A percentile compares a stretch with the other conserved stretches of the same genome.
These are phyloP conservation scores for Ceratocystis papillata DNA, from an alignment of 2,329 filamentous ascomycete species.

Conservation along the genomic window DNA sequence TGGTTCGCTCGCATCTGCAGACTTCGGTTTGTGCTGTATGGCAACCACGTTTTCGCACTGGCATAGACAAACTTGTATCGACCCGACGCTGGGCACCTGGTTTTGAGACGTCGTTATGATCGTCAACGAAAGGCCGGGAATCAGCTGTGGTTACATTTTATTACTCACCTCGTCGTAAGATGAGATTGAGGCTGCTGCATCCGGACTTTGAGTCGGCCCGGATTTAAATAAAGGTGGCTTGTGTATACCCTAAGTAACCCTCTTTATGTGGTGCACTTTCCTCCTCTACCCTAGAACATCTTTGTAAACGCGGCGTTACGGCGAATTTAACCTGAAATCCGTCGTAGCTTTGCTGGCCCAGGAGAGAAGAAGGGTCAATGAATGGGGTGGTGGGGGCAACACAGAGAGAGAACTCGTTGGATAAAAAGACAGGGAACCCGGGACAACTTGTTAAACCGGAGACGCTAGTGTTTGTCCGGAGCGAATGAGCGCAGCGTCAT, in stretches of 20 bases:
- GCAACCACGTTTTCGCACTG: slow-evolving; percentile 47
- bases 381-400: neutral
- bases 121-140: slow-evolving; percentile 44
- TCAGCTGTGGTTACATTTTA: slow-evolving; percentile 48
- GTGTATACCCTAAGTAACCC: neutral
- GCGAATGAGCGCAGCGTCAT: too few relatives aligned
- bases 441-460: too few relatives aligned
- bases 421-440: too few relatives aligned
- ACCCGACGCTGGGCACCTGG: slow-evolving; percentile 49
- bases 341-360: neutral
- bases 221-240: neutral
- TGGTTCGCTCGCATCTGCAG: slow-evolving; percentile 35
- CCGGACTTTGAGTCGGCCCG: neutral
- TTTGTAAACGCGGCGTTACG: neutral
- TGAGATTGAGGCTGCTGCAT: neutral
- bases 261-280: neutral
- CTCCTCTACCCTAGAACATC: neutral
- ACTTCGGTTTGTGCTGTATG: slow-evolving; percentile 27
- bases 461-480: too few relatives aligned
- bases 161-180: neutral
- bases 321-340: neutral
- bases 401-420: neutral
- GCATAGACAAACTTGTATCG: slow-evolving; percentile 38
- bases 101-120: slow-evolving; percentile 46
- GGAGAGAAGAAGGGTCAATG: neutral